Evolutionary conservation across 129 eudicot genomes (phyloP).

Genomic region (Saposhnikovia divaricata): DNA sequence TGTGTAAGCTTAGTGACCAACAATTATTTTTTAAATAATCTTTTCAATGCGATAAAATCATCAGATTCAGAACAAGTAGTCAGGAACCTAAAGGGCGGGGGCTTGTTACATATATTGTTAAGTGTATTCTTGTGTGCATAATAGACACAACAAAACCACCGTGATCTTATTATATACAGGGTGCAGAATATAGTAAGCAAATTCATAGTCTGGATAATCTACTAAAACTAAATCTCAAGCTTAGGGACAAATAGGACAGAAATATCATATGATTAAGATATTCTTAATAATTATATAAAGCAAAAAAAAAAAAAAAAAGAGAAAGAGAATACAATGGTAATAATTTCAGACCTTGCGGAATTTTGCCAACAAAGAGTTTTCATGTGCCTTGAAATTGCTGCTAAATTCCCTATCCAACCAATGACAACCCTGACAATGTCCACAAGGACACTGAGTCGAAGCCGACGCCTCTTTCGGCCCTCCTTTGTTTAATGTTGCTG

Average conservation of each 20-base stretch:
- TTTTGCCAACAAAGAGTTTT: constrained; percentile 60
- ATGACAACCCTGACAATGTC: background rate
- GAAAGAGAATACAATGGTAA: background rate
- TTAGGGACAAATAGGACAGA: background rate
- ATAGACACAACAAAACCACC: background rate
- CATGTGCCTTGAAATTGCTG: constrained; percentile 49
- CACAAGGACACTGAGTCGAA: constrained; percentile 3
- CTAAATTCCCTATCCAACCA: background rate
- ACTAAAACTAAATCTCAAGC: background rate
- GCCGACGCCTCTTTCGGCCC: constrained; percentile 4
- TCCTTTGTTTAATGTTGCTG: constrained; percentile 21
- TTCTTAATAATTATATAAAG: no score
- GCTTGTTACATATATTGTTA: background rate
- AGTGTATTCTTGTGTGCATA: no score
- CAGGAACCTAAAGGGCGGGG: no score
- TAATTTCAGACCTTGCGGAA: constrained; percentile 42
- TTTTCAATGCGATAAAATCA: no score
- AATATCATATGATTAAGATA: background rate
- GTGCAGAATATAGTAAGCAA: background rate
- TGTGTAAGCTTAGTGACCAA: no score
- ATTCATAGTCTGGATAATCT: background rate
- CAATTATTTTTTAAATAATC: no score
- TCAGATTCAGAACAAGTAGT: no score
- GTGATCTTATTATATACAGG: background rate
- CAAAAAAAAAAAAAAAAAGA: no score